phyloP scores from a whole-genome alignment of 176 grass and related monocot genomes.

The Bonia amplexicaulis region DNA sequence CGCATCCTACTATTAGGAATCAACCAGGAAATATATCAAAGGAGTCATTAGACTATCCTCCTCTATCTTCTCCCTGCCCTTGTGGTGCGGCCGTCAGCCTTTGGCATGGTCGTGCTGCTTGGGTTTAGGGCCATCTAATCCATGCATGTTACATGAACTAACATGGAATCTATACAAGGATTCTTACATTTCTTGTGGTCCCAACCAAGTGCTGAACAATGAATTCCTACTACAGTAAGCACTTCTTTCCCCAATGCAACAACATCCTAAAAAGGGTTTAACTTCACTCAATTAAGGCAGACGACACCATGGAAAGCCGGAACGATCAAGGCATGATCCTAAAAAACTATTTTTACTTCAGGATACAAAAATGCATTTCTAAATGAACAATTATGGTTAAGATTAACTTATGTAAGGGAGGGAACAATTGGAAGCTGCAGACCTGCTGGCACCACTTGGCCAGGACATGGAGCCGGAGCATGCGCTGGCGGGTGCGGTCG shows the following conservation, averaged over 20 bases:
- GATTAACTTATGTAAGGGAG: background rate
- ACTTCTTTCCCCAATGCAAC: constrained; percentile 4
- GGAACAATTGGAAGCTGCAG: background rate
- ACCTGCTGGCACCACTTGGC: constrained; percentile 99
- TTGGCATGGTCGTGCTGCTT: no score
- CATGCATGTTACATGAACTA: background rate
- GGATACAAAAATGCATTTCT: background rate
- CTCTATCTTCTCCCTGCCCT: no score
- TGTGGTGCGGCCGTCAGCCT: no score
- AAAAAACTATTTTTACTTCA: background rate
- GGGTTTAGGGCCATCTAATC: no score
- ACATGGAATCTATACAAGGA: background rate
- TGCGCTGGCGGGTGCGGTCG: constrained; percentile 82
- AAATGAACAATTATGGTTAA: background rate
- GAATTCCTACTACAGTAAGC: background rate
- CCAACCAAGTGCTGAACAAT: background rate
- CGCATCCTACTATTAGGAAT: no score
- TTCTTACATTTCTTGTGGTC: background rate
- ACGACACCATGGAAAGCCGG: background rate
- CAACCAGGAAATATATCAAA: no score
- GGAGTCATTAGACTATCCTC: no score
- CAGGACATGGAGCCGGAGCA: constrained; percentile 96
- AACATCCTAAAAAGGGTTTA: background rate
- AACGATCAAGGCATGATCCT: background rate
- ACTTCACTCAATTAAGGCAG: constrained; percentile 4